Evolutionary conservation across 495 filamentous ascomycete species (phyloP).

Genomic region (Hyaloscypha bicolor): DNA sequence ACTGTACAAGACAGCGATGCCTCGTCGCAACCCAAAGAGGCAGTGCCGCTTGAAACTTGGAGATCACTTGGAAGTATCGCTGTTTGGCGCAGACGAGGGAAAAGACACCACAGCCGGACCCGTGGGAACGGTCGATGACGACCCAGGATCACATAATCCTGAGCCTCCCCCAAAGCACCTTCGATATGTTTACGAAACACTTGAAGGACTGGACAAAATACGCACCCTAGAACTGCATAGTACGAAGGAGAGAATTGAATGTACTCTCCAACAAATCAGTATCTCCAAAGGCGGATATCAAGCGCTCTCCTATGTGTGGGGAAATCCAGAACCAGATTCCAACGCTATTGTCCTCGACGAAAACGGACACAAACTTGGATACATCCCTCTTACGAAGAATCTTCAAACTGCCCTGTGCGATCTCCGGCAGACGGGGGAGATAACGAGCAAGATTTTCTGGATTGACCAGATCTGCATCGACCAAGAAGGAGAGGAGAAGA

Average conservation of each 20-base stretch:
- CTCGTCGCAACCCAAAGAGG: too few species aligned
- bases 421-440: neutral
- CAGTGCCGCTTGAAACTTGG: too few species aligned
- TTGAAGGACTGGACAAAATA: neutral
- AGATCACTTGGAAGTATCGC: too few species aligned
- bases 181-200: neutral
- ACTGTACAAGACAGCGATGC: too few species aligned
- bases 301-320: conserved; percentile 15
- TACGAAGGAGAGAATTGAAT: conserved; percentile 10
- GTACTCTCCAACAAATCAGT: neutral
- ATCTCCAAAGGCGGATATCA: neutral
- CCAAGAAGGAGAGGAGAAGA: conserved; percentile 36
- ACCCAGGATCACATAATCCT: neutral
- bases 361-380: neutral
- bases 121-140: neutral
- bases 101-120: too few species aligned
- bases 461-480: conserved; percentile 37
- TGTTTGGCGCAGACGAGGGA: too few species aligned
- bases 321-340: neutral
- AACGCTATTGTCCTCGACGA: neutral
- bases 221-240: neutral
- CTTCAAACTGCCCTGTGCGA: conserved; percentile 3
- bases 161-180: neutral
- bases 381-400: conserved; percentile 11
- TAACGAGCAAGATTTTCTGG: conserved; percentile 14